Evolutionary conservation across 441 rosid species (phyloP), one percentile per base, ranked within the genome.

Genomic region (Flueggea neowawraea): DNA sequence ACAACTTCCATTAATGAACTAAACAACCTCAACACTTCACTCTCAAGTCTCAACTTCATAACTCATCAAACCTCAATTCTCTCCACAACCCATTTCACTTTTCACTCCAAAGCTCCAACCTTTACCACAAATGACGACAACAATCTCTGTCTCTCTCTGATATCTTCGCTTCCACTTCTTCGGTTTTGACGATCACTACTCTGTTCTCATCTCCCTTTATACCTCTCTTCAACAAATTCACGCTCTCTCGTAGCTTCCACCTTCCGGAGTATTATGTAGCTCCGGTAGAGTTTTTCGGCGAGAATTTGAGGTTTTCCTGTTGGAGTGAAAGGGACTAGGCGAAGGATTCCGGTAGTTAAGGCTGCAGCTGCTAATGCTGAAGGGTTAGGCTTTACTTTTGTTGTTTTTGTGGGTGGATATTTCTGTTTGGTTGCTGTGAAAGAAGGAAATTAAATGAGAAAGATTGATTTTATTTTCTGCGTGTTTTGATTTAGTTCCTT

Each of bases 301-400:
- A 62, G 58, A 55, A 63, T 7, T 73, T 53, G 63, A 55, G 54
- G 12, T 16, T 77, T 52, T 31, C 70, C 3, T 60, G 70, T 16
- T 63, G 75, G 72, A 71, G 57, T 14, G 67, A 57, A 57, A 16
- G 58, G 15, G 31, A 32, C 72, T 50, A 61, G 74, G 61, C 66
- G 70, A 60, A 63, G 75, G 22, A 16, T 54, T 64, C 69, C 68
- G 3, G 59, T 68, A 7, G 67, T 44, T 45, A 63, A 70, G 12
- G 84, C 86, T 5, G 82, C 86, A 13, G 82, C 80, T 36, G 79
- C 81, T 4, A 78, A 69, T 54, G 79, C 71, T 16, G 81, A 80
- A 28, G 80, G 83, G 84, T 78, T 52, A 14, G 74, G 16, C 48
- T n/a, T 50, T 3, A 48, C 62, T 5, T 60, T 31, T 31, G 60